phyloP scores from a whole-genome alignment of 768 basidiomycete species.

The Guyanaporus albipodus region DNA sequence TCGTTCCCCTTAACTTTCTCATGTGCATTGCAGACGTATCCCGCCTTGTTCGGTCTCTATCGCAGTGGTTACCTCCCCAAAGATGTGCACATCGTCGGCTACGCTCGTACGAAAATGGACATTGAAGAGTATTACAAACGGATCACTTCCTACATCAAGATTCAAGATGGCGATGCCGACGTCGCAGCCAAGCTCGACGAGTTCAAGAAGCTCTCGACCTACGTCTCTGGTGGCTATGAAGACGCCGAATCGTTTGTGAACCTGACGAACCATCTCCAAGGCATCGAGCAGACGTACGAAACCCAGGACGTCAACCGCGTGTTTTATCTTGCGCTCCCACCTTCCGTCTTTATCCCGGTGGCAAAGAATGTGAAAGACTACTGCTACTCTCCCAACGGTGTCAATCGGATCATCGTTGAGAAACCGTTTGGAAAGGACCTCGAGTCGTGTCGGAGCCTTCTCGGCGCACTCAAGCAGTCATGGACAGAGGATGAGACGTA shows the following conservation, averaged over 20 bases:
- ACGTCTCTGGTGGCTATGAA: slow-evolving; percentile 88
- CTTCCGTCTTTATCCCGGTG: slow-evolving; percentile 93
- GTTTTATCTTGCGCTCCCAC: slow-evolving; percentile 97
- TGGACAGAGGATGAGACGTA: slow-evolving; percentile 98
- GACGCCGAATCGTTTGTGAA: slow-evolving; percentile 72
- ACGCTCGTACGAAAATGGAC: slow-evolving; percentile 96
- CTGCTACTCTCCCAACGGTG: slow-evolving; percentile 68
- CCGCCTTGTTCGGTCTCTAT: slow-evolving; percentile 90
- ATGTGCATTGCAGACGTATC: slow-evolving; percentile 67
- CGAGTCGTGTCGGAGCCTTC: slow-evolving; percentile 74
- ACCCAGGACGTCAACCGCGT: slow-evolving; percentile 70
- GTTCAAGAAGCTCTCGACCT: slow-evolving; percentile 79
- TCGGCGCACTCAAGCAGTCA: slow-evolving; percentile 73
- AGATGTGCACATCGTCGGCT: slow-evolving; percentile 88
- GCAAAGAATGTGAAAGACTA: slow-evolving; percentile 77
- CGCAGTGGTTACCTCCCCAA: slow-evolving; percentile 74
- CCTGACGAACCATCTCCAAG: slow-evolving; percentile 71
- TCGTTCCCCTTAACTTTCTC: slow-evolving; percentile 38
- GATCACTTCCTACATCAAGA: slow-evolving; percentile 81
- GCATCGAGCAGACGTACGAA: slow-evolving; percentile 69
- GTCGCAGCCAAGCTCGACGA: slow-evolving; percentile 63
- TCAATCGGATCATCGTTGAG: slow-evolving; percentile 94
- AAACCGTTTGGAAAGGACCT: slow-evolving; percentile 98
- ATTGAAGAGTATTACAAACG: slow-evolving; percentile 80
- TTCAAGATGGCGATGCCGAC: slow-evolving; percentile 56